Base-by-base conservation (phyloP, 2,329 filamentous ascomycete genomes). In the Aphanocladium album region DNA sequence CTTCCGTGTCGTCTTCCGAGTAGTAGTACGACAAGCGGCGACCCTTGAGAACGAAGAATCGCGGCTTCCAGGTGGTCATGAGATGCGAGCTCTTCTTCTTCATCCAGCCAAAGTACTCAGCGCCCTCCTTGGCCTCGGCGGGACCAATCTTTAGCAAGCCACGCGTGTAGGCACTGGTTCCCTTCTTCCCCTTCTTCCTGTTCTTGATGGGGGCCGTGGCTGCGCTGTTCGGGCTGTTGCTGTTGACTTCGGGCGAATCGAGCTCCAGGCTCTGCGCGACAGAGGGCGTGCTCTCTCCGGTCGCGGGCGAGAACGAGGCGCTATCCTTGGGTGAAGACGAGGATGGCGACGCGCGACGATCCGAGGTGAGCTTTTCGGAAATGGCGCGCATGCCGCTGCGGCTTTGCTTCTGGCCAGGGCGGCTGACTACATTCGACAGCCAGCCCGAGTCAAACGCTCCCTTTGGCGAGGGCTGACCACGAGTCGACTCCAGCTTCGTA, bases 31-130 rank as follows among this genome's bases (percentile, higher is more conserved):
- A 92, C 33, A 99, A 79, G 5, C 95, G 88, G 57, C 93, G 87
- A 33, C 95, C 95, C 69, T 92, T 93, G 61, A 99, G 84, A 8
- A 99, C 88, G 70, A 99, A 99, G n/a, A 98, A 82, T 14, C 95
- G 88, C 14, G 93, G 90, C 71, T 98, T 99, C 95, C 95, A 99
- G 1, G 93, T 96, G 2, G 92, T 92, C 88, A 99, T 96, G 37
- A 98, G 80, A 69, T 93, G 95, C 1, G 91, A 93, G 62, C 91
- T 96, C 75, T 96, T 93, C 82, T 99, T 99, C 80, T 95, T 98
- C 95, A 99, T 99, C 95, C 95, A 99, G 1, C 95, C 95, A 69
- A 89, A 93, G 73, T 96, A 98, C 70, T 99, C 93, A 60, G 91
- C 93, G 63, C 86, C 87, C 63, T 86, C 79, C 74, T 96, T 95